Evolutionary conservation across 345 rosid genomes (phyloP), one percentile per base, ranked within the genome.

Genomic region (Cardamine chenopodiifolia): DNA sequence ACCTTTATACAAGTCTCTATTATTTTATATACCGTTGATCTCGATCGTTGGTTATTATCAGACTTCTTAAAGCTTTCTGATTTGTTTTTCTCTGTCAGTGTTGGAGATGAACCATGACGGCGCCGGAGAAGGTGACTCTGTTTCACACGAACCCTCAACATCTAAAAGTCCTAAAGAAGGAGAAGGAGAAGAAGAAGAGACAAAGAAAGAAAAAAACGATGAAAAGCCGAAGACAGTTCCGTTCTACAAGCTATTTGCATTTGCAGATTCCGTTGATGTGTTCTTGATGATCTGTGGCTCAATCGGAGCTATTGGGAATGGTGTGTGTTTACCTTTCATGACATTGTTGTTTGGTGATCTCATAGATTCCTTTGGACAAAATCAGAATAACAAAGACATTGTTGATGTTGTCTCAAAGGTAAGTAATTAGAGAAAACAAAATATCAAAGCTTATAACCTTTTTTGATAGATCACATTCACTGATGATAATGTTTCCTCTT

Each of bases 271-370:
- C 0, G 15, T 44, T 5, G 95, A 91, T 76, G 17, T 78, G 5
- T 14, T 82, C 15, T 71, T 91, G 83, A 91, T 89, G 91, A 72
- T 86, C 25, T 25, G 82, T 11, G 97, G 97, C 32, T 71, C 91
- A 7, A 44, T 87, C 40, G 97, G 90, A 35, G 90, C 96, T 42
- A 40, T 82, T 23, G 93, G 82, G n/a, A 89, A 91, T 68, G 97
- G 97, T 26, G 11, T 86, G 2, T 59, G 64, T 53, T 20, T 87
- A 71, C 97, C 97, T 53, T 42, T 91, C 18, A 89, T 89, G 97
- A 82, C 93, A 10, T 23, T 91, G 42, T 68, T 91, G 12, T 84
- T 91, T 8, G 97, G 97, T 45, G 86, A 91, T 12, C 62, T 84
- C 37, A 65, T 44, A 6, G 75, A 91, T 77, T 79, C 93, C 44